phyloP scores from a whole-genome alignment of 768 basidiomycete genomes.

The Lyophyllum shimeji region DNA sequence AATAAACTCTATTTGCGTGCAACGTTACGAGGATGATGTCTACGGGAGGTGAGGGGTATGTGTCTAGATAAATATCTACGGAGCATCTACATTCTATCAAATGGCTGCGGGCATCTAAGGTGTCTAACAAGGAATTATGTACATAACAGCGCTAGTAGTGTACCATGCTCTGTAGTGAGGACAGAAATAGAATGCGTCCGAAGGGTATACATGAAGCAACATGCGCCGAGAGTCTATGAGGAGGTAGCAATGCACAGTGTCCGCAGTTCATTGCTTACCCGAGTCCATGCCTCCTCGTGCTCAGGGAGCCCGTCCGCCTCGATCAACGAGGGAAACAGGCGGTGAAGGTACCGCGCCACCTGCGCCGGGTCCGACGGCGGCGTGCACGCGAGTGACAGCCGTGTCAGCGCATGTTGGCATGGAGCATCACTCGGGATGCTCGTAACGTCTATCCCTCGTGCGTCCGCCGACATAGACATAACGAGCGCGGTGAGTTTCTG shows the following conservation, averaged over 20 bases:
- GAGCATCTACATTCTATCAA: slow-evolving; percentile 2
- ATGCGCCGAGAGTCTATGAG: not conserved
- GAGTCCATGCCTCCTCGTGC: slow-evolving; percentile 29
- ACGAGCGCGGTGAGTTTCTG: slow-evolving; percentile 29
- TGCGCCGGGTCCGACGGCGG: slow-evolving; percentile 24
- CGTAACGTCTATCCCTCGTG: slow-evolving; percentile 4
- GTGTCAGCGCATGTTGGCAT: slow-evolving; percentile 26
- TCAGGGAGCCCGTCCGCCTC: slow-evolving; percentile 34
- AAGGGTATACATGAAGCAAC: not conserved
- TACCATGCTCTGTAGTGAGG: not conserved
- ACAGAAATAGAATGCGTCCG: not conserved
- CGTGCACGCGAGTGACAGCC: slow-evolving; percentile 34
- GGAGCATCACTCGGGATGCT: slow-evolving; percentile 6
- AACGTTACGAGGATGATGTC: not conserved
- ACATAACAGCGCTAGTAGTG: not conserved
- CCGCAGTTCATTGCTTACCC: slow-evolving; percentile 9
- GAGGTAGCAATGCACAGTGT: not conserved
- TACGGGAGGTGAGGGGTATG: not conserved
- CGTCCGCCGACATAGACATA: slow-evolving; percentile 32
- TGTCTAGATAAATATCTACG: not conserved
- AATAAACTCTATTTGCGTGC: not conserved
- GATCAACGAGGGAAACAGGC: slow-evolving; percentile 38
- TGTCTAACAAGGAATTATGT: not conserved
- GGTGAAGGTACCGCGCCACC: slow-evolving; percentile 29
- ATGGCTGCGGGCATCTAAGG: slow-evolving; percentile 7